Conservation (phyloP, 768 basidiomycete genomes). For the Pleurotus pulmonarius region DNA sequence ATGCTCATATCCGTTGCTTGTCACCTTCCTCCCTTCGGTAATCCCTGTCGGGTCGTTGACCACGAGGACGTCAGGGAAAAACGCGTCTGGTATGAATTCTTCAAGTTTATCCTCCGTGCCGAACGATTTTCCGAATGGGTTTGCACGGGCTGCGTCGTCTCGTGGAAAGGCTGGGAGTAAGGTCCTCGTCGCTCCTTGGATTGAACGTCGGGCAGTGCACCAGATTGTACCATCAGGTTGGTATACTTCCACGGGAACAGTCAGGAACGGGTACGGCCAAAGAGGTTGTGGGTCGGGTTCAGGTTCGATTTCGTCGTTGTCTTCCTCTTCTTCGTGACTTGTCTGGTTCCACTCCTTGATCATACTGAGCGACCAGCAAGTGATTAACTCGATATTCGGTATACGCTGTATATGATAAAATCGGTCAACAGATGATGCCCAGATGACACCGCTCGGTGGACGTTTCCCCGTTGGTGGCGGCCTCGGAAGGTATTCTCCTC, state of each 20-base stretch:
- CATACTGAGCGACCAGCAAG: slow-evolving; percentile 1
- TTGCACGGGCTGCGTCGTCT: background rate
- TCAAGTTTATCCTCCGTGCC: background rate
- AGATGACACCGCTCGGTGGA: slow-evolving; percentile 1
- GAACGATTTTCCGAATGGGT: background rate
- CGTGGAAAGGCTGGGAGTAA: background rate
- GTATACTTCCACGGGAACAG: background rate
- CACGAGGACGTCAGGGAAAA: slow-evolving; percentile 1
- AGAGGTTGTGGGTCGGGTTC: background rate
- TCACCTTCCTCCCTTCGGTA: background rate
- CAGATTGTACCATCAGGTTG: background rate
- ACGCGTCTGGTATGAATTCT: slow-evolving; percentile 1
- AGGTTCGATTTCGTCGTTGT: background rate
- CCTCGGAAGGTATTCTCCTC: background rate
- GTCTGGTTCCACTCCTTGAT: background rate
- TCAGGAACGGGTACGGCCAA: background rate
- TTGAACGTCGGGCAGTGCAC: background rate
- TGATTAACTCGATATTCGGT: background rate
- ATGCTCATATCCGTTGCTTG: background rate
- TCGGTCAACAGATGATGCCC: background rate
- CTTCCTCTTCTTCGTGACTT: background rate
- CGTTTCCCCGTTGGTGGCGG: background rate
- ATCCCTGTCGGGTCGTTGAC: slow-evolving; percentile 2
- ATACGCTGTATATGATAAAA: background rate
- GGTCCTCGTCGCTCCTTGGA: background rate